These are phyloP conservation scores for Candida sphagnicola DNA, from an alignment of 805 yeast species.

Conservation along the genomic window DNA sequence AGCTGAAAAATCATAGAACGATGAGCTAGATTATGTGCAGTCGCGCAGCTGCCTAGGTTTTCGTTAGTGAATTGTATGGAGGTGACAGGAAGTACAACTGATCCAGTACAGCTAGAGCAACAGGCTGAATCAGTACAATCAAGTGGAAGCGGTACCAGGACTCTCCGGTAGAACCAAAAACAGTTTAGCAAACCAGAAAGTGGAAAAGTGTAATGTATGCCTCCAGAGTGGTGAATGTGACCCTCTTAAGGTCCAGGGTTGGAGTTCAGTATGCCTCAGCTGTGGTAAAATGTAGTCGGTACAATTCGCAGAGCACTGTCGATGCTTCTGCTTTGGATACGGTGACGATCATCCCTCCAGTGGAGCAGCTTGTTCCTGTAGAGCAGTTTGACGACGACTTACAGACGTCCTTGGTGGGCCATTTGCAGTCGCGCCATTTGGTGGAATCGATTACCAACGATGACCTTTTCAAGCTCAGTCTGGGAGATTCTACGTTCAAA, in stretches of 20 bases:
- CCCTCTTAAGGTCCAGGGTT: not conserved
- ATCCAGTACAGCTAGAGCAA: too few relatives aligned
- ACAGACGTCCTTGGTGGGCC: slow-evolving; percentile 29
- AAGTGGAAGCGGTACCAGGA: too few relatives aligned
- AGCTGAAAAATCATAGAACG: too few relatives aligned
- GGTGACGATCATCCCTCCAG: slow-evolving; percentile 36
- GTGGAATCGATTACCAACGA: slow-evolving; percentile 38
- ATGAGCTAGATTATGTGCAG: too few relatives aligned
- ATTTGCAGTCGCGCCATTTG: slow-evolving; percentile 31
- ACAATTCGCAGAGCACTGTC: slow-evolving; percentile 7
- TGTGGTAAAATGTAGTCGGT: not conserved
- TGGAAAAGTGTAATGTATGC: too few relatives aligned
- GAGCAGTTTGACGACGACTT: slow-evolving; percentile 19
- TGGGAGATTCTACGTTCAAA: slow-evolving; percentile 22
- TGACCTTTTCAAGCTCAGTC: slow-evolving; percentile 30
- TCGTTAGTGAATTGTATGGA: too few relatives aligned
- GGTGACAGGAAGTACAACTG: too few relatives aligned
- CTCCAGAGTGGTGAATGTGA: not conserved
- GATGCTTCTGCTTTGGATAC: slow-evolving; percentile 23
- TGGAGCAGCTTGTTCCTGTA: slow-evolving; percentile 18
- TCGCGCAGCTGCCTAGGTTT: too few relatives aligned
- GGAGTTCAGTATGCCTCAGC: not conserved
- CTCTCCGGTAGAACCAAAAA: too few relatives aligned
- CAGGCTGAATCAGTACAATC: too few relatives aligned
- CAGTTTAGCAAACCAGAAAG: too few relatives aligned